Evolutionary conservation across 371 early-diverging fungal species (phyloP), one percentile per base, ranked within the genome.

Genomic region (Lichtheimia corymbifera): DNA sequence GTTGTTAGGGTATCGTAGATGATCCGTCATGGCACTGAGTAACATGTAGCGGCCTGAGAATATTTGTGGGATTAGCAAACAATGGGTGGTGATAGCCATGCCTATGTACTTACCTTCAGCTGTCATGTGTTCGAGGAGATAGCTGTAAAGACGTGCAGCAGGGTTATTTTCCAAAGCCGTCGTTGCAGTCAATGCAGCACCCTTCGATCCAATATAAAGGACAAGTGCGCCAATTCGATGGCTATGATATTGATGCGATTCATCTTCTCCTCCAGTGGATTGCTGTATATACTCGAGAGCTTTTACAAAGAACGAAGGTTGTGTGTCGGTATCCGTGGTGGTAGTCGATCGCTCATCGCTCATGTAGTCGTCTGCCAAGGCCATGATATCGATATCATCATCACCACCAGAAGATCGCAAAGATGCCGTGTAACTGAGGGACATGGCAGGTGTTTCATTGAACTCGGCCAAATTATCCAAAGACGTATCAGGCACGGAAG

Each of bases 1-100:
- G 50, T 88, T 89, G 75, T 96, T 97, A 17, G 99, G 97, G 77
- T 93, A 97, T 62, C 99, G 90, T 68, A 98, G 79, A 70, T 97
- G 96, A 79, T 97, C 97, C 50, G 94, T 93, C 53, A 98, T 91
- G 14, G 93, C 91, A 63, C 86, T 91, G 57, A 97, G 71, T 50
- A 97, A 76, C 52, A 90, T 73, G 65, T 96, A 96, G 7, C 96
- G 91, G 11, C 95, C 95, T 86, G 43, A 13, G 30, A 45, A 2
- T 15, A 12, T 4, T 30, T 30, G 4, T 30, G 4, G 7, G 30
- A 30, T 30, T 30, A 30, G 30, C 13, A 42, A 28, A 17, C 25
- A 3, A 55, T 22, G 22, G 15, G 25, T 20, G 30, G 35, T 50
- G 53, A 15, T 11, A 41, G 47, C 30, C 27, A n/a, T 12, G 24